Percentiles rank a stretch among this genome's conserved stretches.
phyloP scores from a whole-genome alignment of 208 protist genomes.

The Herpetomonas tarakana region DNA sequence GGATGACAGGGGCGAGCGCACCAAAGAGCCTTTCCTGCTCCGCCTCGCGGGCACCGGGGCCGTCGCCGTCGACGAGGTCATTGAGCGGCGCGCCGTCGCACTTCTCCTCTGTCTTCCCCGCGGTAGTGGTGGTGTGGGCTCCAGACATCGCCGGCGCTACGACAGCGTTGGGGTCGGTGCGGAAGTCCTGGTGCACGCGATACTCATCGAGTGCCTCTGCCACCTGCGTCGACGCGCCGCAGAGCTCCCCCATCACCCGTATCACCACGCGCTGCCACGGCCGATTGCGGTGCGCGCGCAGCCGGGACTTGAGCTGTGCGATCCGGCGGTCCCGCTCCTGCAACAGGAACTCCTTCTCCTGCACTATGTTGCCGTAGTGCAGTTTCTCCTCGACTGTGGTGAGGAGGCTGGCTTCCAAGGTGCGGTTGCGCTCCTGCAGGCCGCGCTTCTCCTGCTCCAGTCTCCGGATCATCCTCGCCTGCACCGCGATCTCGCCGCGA shows the following conservation, averaged over 20 bases:
- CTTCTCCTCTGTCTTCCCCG: slow-evolving; percentile 3
- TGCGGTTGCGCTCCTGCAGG: slow-evolving; percentile 49
- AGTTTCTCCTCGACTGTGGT: slow-evolving; percentile 61
- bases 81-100: neutral
- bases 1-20: slow-evolving; percentile 76
- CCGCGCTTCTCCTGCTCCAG: slow-evolving; percentile 54
- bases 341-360: slow-evolving; percentile 70
- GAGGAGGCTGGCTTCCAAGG: slow-evolving; percentile 48
- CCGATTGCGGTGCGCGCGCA: slow-evolving; percentile 73
- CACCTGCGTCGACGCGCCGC: slow-evolving; percentile 50
- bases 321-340: slow-evolving; percentile 52
- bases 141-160: neutral
- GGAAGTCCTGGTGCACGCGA: slow-evolving; percentile 32
- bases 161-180: slow-evolving; percentile 4
- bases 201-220: slow-evolving; percentile 55
- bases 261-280: slow-evolving; percentile 77
- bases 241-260: slow-evolving; percentile 72
- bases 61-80: neutral
- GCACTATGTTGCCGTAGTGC: slow-evolving; percentile 63
- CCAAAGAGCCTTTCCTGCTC: slow-evolving; percentile 83
- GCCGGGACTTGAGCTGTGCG: slow-evolving; percentile 66
- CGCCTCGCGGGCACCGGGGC: slow-evolving; percentile 6
- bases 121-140: too few species aligned
- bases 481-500: slow-evolving; percentile 68
- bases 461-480: slow-evolving; percentile 53